Conservation (phyloP, 495 filamentous ascomycete species). For the Astrocystis sublimbata region DNA sequence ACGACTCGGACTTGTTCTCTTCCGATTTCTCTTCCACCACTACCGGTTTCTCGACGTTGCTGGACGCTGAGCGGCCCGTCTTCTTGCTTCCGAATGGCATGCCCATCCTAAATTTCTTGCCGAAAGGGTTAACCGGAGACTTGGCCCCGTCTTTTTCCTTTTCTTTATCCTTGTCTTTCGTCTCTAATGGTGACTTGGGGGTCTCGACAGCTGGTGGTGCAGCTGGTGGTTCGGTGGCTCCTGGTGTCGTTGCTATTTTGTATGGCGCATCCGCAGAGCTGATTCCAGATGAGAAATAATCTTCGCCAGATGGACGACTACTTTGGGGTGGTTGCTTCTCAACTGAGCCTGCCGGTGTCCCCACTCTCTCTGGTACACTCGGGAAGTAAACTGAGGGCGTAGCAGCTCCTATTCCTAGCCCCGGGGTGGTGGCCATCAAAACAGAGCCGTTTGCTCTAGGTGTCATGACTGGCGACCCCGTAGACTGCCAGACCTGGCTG, state of each 20-base stretch:
- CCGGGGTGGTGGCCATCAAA: slow-evolving; percentile 69
- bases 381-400: slow-evolving; percentile 60
- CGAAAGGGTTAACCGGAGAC: slow-evolving; percentile 68
- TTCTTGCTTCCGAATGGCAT: slow-evolving; percentile 82
- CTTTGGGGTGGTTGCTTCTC: slow-evolving; percentile 38
- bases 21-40: slow-evolving; percentile 71
- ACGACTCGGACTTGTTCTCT: slow-evolving; percentile 53
- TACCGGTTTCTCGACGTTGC: slow-evolving; percentile 70
- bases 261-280: slow-evolving; percentile 36
- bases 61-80: slow-evolving; percentile 70
- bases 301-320: slow-evolving; percentile 44
- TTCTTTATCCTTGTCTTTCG: slow-evolving; percentile 33
- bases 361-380: slow-evolving; percentile 39
- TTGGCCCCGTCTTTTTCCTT: slow-evolving; percentile 66
- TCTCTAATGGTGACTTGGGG: slow-evolving; percentile 62
- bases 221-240: slow-evolving; percentile 35
- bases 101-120: slow-evolving; percentile 84
- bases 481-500: slow-evolving; percentile 41
- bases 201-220: slow-evolving; percentile 20
- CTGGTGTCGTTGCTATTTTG: slow-evolving; percentile 38
- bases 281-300: slow-evolving; percentile 51
- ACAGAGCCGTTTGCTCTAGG: slow-evolving; percentile 63
- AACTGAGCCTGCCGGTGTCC: slow-evolving; percentile 39
- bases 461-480: slow-evolving; percentile 49
- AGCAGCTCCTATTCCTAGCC: slow-evolving; percentile 75